Evolutionary conservation across 1,284 basidiomycete species (phyloP).

Genomic region (Takashimella tepidaria): DNA sequence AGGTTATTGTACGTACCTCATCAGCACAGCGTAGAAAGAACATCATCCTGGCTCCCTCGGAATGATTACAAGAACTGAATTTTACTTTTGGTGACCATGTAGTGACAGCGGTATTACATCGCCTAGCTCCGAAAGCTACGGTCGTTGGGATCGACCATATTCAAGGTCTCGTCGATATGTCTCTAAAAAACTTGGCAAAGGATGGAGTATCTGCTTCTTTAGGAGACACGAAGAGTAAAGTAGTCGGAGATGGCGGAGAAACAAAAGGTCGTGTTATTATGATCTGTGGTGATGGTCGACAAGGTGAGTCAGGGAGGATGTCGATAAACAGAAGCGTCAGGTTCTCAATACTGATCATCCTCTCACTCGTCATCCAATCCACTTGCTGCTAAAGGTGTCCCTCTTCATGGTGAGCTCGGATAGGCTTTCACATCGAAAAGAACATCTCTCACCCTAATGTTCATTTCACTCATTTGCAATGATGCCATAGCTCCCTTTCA

Average conservation of each 20-base stretch:
- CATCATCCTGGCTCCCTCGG: too few relatives aligned
- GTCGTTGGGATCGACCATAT: slow-evolving; percentile 94
- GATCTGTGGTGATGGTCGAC: slow-evolving; percentile 71
- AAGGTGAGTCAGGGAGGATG: background rate
- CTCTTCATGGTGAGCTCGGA: too few relatives aligned
- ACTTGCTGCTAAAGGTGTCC: too few relatives aligned
- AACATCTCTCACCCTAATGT: too few relatives aligned
- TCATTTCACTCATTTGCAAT: too few relatives aligned
- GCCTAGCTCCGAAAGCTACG: slow-evolving; percentile 57
- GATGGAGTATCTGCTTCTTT: slow-evolving; percentile 53
- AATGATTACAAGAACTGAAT: too few relatives aligned
- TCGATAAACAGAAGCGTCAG: too few relatives aligned
- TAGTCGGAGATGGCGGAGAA: slow-evolving; percentile 53
- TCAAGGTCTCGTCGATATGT: slow-evolving; percentile 66
- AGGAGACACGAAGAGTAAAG: background rate
- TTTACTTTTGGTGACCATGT: too few relatives aligned
- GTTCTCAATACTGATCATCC: too few relatives aligned
- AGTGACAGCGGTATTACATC: slow-evolving; percentile 64
- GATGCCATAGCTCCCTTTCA: slow-evolving; percentile 63
- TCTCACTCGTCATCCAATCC: too few relatives aligned
- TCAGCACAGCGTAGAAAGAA: too few relatives aligned
- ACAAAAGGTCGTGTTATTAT: slow-evolving; percentile 56
- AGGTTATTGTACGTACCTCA: slow-evolving; percentile 62
- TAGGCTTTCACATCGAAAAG: too few relatives aligned
- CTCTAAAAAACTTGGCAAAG: slow-evolving; percentile 60